phyloP scores from a whole-genome alignment of 2,329 filamentous ascomycete genomes.

The Orbilia brochopaga region DNA sequence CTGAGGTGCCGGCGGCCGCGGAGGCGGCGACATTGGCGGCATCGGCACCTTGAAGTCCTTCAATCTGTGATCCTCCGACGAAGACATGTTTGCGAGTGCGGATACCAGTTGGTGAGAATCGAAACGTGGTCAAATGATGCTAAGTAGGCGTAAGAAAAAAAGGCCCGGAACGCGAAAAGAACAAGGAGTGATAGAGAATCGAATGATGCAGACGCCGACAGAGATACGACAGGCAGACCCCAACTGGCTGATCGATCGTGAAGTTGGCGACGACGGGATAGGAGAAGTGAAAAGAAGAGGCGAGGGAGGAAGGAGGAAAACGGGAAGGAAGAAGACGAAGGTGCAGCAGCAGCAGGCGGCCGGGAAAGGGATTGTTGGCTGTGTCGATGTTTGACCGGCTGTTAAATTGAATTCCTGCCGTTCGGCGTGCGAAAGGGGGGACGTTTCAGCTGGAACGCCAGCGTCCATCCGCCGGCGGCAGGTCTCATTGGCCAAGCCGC shows the following conservation, averaged over 20 bases:
- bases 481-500: background rate
- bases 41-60: slow-evolving; percentile 48
- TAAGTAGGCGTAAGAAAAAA: background rate
- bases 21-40: slow-evolving; percentile 50
- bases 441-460: slow-evolving; percentile 39
- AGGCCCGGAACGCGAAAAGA: background rate
- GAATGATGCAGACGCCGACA: slow-evolving; percentile 24
- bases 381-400: slow-evolving; percentile 49
- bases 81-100: slow-evolving; percentile 33
- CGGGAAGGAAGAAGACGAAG: background rate
- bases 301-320: slow-evolving; percentile 17
- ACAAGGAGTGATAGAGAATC: slow-evolving; percentile 35
- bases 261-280: slow-evolving; percentile 18
- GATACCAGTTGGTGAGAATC: slow-evolving; percentile 2
- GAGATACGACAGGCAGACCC: slow-evolving; percentile 1
- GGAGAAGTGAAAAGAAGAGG: slow-evolving; percentile 7
- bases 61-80: slow-evolving; percentile 43
- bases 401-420: slow-evolving; percentile 33
- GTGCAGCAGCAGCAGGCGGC: too few species aligned
- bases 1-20: slow-evolving; percentile 36
- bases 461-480: slow-evolving; percentile 8
- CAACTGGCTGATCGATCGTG: slow-evolving; percentile 13
- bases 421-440: slow-evolving; percentile 42
- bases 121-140: slow-evolving; percentile 16
- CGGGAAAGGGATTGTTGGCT: slow-evolving; percentile 12